These are phyloP conservation scores for Solanum arcanum DNA, from an alignment of 257 asterid species.

Conservation along the genomic window DNA sequence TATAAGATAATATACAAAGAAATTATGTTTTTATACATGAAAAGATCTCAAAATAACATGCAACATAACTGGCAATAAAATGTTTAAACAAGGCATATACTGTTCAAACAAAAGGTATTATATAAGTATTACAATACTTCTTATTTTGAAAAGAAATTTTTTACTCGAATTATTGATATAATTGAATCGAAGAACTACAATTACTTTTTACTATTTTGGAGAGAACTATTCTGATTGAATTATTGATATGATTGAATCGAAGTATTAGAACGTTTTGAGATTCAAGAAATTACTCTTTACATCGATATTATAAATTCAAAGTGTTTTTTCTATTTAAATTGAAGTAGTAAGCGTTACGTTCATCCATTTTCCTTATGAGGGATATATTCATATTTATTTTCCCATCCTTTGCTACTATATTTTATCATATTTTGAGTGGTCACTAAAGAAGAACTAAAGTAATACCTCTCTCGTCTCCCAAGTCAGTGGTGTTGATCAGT, in stretches of 20 bases:
- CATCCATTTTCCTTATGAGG: neutral
- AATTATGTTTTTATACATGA: no score
- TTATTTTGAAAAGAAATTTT: no score
- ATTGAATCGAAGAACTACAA: no score
- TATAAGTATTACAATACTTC: no score
- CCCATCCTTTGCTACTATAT: neutral
- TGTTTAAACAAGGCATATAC: no score
- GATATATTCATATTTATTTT: neutral
- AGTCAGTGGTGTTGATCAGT: neutral
- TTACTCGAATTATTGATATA: no score
- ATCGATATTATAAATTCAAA: neutral
- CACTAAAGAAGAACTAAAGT: neutral
- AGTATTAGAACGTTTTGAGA: neutral
- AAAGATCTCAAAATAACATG: no score
- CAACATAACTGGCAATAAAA: no score
- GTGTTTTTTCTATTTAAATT: neutral
- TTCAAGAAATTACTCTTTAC: neutral
- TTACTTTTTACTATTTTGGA: neutral
- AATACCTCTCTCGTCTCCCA: neutral
- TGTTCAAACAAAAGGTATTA: no score
- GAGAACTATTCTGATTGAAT: neutral
- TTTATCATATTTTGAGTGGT: neutral
- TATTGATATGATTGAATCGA: neutral
- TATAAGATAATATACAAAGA: no score
- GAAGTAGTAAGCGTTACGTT: neutral